These are phyloP conservation scores for Xylaria arbuscula DNA, from an alignment of 2,329 filamentous ascomycete species.

Conservation along the genomic window DNA sequence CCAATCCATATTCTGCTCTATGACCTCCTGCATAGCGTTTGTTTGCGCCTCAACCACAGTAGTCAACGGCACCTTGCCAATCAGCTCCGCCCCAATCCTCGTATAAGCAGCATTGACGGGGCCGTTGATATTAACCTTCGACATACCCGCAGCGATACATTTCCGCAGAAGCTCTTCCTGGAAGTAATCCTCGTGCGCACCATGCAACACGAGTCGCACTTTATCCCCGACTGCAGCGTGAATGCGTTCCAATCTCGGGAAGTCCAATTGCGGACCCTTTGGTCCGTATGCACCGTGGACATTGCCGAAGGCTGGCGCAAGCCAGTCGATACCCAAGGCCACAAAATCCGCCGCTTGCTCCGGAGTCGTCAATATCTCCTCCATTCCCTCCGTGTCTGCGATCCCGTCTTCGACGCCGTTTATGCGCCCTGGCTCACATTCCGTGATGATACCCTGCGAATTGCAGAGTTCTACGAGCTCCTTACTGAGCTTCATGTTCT, in stretches of 20 bases:
- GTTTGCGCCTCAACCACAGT: constrained; percentile 22
- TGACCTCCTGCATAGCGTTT: constrained; percentile 22
- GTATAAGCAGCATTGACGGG: constrained; percentile 20
- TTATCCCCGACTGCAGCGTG: constrained; percentile 5
- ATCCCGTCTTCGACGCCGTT: constrained; percentile 18
- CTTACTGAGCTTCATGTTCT: constrained; percentile 6
- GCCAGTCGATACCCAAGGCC: constrained; percentile 13
- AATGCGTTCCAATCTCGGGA: constrained; percentile 15
- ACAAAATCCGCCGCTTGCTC: constrained; percentile 18
- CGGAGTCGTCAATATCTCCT: constrained; percentile 15
- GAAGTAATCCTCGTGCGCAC: constrained; percentile 21
- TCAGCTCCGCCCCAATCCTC: constrained; percentile 14
- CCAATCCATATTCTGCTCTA: constrained; percentile 26
- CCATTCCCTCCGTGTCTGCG: constrained; percentile 5
- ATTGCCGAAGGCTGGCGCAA: constrained; percentile 18
- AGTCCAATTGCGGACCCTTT: constrained; percentile 15
- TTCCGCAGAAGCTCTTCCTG: constrained; percentile 18
- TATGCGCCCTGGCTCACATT: constrained; percentile 13
- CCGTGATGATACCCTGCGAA: constrained; percentile 13
- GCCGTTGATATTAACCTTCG: constrained; percentile 22
- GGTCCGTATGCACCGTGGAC: constrained; percentile 11
- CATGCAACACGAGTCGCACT: constrained; percentile 14
- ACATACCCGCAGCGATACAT: constrained; percentile 14
- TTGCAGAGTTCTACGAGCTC: constrained; percentile 9
- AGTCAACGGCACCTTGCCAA: constrained; percentile 16